Evolutionary conservation across 2,329 filamentous ascomycete genomes (phyloP).

Genomic region (Orbilia quercus): DNA sequence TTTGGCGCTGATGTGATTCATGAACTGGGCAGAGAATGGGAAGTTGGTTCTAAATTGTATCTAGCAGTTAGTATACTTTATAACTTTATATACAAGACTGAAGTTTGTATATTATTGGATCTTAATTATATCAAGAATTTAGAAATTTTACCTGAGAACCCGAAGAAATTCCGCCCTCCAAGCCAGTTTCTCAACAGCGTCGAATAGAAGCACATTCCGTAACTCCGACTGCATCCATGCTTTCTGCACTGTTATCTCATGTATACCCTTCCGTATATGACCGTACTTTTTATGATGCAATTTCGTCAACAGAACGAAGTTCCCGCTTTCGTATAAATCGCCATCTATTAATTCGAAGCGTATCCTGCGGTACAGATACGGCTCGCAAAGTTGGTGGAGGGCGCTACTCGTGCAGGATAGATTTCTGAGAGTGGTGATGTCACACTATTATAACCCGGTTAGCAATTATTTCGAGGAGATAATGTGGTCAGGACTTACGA

Average conservation of each 20-base stretch:
- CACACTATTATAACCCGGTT: neutral
- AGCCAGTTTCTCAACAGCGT: slow-evolving; percentile 2
- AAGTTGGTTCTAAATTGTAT: slow-evolving; percentile 18
- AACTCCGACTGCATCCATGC: slow-evolving; percentile 14
- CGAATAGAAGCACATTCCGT: slow-evolving; percentile 2
- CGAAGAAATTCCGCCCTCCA: neutral
- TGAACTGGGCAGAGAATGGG: neutral
- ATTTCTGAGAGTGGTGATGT: neutral
- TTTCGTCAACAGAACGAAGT: neutral
- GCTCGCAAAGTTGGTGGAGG: slow-evolving; percentile 2
- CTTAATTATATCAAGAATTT: too few species aligned
- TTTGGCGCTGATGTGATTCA: neutral
- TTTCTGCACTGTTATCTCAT: slow-evolving; percentile 2
- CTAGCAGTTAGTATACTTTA: neutral
- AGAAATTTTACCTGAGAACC: slow-evolving; percentile 8
- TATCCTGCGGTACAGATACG: neutral
- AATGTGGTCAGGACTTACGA: neutral
- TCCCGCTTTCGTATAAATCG: neutral
- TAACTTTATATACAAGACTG: too few species aligned
- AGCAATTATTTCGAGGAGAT: neutral
- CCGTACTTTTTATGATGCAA: neutral
- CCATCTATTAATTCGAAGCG: slow-evolving; percentile 4
- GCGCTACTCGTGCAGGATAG: slow-evolving; percentile 2
- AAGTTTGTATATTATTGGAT: too few species aligned
- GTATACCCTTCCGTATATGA: neutral